Base-by-base conservation (phyloP, 192 early-diverging fungal genomes). In the Linnemannia exigua region DNA sequence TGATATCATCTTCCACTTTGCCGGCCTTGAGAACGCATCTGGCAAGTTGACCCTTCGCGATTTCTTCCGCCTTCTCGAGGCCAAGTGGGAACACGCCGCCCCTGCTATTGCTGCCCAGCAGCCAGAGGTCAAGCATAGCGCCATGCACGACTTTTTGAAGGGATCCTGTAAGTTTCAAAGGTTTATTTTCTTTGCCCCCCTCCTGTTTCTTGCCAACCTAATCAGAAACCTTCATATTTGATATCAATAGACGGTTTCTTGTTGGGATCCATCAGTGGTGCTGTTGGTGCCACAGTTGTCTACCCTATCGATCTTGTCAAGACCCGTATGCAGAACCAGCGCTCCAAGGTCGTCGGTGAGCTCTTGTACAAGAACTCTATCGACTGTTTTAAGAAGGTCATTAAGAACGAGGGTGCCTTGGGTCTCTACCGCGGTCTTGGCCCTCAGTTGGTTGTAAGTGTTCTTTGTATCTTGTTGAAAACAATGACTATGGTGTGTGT, bases 301-400 rank as follows among this genome's bases (percentile, higher is more conserved):
- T 99, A 98, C 88, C 98, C 98, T 36, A 98, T 99, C 72, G 98
- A 99, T 91, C 87, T 99, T 72, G 97, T 98, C 82, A 99, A 99
- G 89, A 99, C 98, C 7, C 93, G 98, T 74, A 98, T 99, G 97
- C 98, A 99, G 87, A 99, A 98, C 88, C 98, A 99, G 88, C 92
- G 97, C 54, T 93, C 94, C 48, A 94, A 94, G 41, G 95, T 97
- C 33, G 97, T 97, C 33, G 97, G 97, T 35, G 95, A 98, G 82
- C 85, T 96, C 77, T 79, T 97, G 76, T 99, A 99, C 92, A 97
- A 96, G 89, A 99, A 98, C 92, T 95, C 94, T 88, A 88, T 95
- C 69, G 97, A 99, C 87, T 99, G 98, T 87, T 99, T 99, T 92
- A 92, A 93, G 84, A 97, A 98, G 81, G 97, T 99, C 28, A 79